These are phyloP conservation scores for Paraphoma chrysanthemicola DNA, from an alignment of 2,329 filamentous ascomycete species.

Conservation along the genomic window DNA sequence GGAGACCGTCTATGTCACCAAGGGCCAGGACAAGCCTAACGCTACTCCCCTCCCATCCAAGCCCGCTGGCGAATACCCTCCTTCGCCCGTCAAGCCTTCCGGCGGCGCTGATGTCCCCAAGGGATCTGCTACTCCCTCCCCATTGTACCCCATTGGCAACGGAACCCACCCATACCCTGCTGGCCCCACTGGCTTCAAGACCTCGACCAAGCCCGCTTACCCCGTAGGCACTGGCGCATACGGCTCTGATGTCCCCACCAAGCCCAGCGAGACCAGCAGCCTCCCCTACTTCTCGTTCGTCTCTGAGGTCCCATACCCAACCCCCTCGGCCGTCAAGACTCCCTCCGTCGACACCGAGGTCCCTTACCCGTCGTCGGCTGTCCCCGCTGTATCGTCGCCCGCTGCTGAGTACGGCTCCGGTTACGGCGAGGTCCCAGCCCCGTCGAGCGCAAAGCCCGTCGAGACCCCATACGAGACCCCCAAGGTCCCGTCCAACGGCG, in stretches of 20 bases:
- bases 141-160: conserved; percentile 35
- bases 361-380: conserved; percentile 12
- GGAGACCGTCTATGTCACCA: conserved; percentile 49
- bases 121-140: conserved; percentile 18
- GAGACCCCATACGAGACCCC: conserved; percentile 12
- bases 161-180: conserved; percentile 32
- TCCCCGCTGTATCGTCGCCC: conserved; percentile 22
- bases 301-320: conserved; percentile 27
- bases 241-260: conserved; percentile 7
- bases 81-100: conserved; percentile 7
- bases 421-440: neutral
- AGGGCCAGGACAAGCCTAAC: conserved; percentile 19
- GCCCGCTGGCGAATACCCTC: conserved; percentile 15
- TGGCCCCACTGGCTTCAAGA: conserved; percentile 42
- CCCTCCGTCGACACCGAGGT: conserved; percentile 15
- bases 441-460: conserved; percentile 16
- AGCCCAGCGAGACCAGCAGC: conserved; percentile 22
- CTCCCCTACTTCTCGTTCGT: conserved; percentile 34
- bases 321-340: conserved; percentile 11
- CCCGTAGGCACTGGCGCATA: conserved; percentile 22
- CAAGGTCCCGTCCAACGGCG: conserved; percentile 7
- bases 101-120: conserved; percentile 9
- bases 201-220: conserved; percentile 33
- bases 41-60: conserved; percentile 16
- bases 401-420: conserved; percentile 9